A percentile compares a stretch with the other conserved stretches of the same genome.
phyloP scores from a whole-genome alignment of 2,329 filamentous ascomycete genomes.

The Hirsutella rhossiliensis region DNA sequence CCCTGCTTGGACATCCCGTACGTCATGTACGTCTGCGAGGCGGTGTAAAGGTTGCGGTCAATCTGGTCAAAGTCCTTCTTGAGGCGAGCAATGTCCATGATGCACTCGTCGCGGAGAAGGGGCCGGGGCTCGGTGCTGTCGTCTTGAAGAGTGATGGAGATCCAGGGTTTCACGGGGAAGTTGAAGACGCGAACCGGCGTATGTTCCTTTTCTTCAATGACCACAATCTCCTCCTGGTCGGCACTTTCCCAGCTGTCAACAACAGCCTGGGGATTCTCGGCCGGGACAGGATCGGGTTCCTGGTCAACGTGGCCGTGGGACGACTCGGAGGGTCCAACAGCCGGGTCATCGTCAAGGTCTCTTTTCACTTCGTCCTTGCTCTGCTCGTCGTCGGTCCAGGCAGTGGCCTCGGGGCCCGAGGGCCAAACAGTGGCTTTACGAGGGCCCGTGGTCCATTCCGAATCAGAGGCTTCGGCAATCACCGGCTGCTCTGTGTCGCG shows the following conservation, averaged over 20 bases:
- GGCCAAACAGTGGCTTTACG: too few species aligned
- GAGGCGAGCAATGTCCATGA: slow-evolving; percentile 85
- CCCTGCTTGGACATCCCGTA: slow-evolving; percentile 92
- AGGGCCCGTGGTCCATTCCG: too few species aligned
- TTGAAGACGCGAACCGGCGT: slow-evolving; percentile 73
- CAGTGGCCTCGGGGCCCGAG: too few species aligned
- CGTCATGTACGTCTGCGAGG: slow-evolving; percentile 81
- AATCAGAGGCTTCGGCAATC: too few species aligned
- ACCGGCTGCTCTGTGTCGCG: too few species aligned
- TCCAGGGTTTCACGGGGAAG: slow-evolving; percentile 94
- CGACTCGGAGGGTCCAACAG: background rate
- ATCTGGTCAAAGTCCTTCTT: slow-evolving; percentile 98
- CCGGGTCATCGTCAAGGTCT: background rate
- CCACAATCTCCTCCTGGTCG: slow-evolving; percentile 55
- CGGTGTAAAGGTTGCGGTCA: slow-evolving; percentile 83
- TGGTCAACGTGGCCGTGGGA: slow-evolving; percentile 1
- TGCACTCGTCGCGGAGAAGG: slow-evolving; percentile 61
- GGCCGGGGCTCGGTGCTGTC: slow-evolving; percentile 43
- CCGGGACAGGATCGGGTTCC: slow-evolving; percentile 25
- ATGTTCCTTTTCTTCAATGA: slow-evolving; percentile 54
- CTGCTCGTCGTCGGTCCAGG: too few species aligned
- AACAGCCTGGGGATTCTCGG: slow-evolving; percentile 47
- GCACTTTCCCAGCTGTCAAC: slow-evolving; percentile 91
- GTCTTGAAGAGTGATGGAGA: slow-evolving; percentile 67
- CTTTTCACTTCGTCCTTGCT: too few species aligned